Evolutionary conservation across 2,329 filamentous ascomycete genomes (phyloP).

Genomic region (Trichoderma atrobrunneum): DNA sequence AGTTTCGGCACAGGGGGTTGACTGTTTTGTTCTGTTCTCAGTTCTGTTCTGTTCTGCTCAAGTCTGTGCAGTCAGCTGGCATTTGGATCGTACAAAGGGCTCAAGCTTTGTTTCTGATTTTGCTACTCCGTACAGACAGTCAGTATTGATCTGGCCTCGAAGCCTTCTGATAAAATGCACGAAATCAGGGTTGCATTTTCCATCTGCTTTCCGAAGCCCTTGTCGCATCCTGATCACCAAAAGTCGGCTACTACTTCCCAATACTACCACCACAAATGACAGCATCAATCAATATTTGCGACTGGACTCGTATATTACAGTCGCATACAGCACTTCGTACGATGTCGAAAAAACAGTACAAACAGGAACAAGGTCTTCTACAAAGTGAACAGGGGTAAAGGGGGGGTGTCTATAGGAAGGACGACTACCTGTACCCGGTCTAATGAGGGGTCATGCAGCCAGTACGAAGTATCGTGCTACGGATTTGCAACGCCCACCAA

Average conservation of each 20-base stretch:
- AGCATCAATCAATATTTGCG: not conserved
- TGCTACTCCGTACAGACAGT: too few relatives aligned
- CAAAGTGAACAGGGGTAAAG: not conserved
- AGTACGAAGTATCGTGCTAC: not conserved
- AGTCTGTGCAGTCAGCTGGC: not conserved
- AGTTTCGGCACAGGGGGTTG: constrained; percentile 5
- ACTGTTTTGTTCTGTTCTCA: not conserved
- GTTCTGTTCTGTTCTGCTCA: too few relatives aligned
- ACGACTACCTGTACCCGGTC: not conserved
- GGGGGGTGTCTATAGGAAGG: constrained; percentile 5
- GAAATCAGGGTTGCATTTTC: not conserved
- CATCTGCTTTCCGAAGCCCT: not conserved
- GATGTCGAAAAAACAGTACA: not conserved
- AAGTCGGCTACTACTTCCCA: not conserved
- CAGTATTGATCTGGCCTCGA: not conserved
- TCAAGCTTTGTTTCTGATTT: not conserved
- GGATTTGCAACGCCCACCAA: not conserved
- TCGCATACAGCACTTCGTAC: not conserved
- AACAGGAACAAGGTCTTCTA: not conserved
- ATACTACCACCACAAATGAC: not conserved
- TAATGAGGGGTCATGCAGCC: constrained; percentile 2
- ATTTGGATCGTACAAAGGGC: not conserved
- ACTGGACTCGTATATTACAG: not conserved
- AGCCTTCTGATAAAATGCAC: not conserved
- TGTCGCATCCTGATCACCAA: not conserved